phyloP scores from a whole-genome alignment of 805 yeast species.

The Komagataella phaffii region DNA sequence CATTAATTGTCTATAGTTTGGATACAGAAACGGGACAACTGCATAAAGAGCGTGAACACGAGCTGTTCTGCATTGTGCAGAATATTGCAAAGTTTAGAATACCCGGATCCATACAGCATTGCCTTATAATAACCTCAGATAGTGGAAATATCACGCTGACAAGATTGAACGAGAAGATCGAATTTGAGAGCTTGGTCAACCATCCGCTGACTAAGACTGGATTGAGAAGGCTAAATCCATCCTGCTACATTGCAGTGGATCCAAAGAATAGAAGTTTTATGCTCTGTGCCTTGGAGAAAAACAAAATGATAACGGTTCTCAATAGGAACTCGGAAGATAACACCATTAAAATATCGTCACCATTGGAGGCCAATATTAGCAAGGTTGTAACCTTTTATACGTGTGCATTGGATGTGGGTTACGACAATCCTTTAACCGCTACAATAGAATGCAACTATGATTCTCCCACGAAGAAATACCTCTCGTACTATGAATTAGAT shows the following conservation, averaged over 20 bases:
- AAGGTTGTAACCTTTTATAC: conserved; percentile 36
- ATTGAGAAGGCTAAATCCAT: conserved; percentile 62
- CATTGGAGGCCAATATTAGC: conserved; percentile 52
- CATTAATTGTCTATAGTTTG: conserved; percentile 38
- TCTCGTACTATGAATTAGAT: conserved; percentile 73
- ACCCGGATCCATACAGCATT: conserved; percentile 41
- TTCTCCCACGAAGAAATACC: conserved; percentile 17
- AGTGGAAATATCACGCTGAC: conserved; percentile 56
- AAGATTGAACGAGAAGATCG: conserved; percentile 13
- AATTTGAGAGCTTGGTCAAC: conserved; percentile 29
- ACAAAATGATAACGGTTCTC: conserved; percentile 58
- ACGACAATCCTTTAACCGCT: conserved; percentile 78
- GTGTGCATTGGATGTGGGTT: conserved; percentile 59
- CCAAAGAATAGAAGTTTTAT: conserved; percentile 58
- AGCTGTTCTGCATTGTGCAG: conserved; percentile 47
- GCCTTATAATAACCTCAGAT: conserved; percentile 61
- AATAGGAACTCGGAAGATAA: conserved; percentile 30
- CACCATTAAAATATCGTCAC: conserved; percentile 44
- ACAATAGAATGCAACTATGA: conserved; percentile 55
- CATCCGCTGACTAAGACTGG: conserved; percentile 71
- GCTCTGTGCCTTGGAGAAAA: conserved; percentile 60
- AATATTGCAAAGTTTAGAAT: conserved; percentile 34
- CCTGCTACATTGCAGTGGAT: conserved; percentile 57
- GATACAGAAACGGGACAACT: conserved; percentile 47
- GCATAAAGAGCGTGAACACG: conserved; percentile 23